Percentiles rank a stretch among this genome's conserved stretches.
These are phyloP conservation scores for Sphagnum tenellum DNA, from an alignment of 225 moss, liverwort and hornwort genomes.

Conservation along the genomic window DNA sequence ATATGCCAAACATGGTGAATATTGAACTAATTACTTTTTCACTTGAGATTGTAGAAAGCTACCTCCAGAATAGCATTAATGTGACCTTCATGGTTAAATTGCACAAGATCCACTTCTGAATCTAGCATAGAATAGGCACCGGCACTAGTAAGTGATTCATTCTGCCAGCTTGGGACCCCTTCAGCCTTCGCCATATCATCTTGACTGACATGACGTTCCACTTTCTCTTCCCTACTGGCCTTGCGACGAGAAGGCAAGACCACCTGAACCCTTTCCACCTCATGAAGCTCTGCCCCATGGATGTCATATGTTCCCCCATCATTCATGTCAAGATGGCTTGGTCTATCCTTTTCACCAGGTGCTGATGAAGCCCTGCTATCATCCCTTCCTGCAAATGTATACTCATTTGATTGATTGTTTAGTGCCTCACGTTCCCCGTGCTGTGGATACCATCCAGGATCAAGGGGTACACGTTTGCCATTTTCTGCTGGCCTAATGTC, in stretches of 20 bases:
- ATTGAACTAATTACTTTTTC: too few species aligned
- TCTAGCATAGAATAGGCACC: too few species aligned
- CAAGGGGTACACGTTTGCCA: slow-evolving; percentile 48
- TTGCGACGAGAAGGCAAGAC: slow-evolving; percentile 58
- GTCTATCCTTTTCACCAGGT: slow-evolving; percentile 67
- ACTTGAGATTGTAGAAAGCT: too few species aligned
- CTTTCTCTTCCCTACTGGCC: slow-evolving; percentile 60
- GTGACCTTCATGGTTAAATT: too few species aligned
- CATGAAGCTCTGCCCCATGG: slow-evolving; percentile 8
- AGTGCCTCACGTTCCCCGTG: slow-evolving; percentile 39
- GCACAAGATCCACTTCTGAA: too few species aligned
- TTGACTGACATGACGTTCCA: slow-evolving; percentile 41
- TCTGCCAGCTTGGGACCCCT: slow-evolving; percentile 23
- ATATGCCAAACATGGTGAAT: too few species aligned
- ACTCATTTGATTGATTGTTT: slow-evolving; percentile 42
- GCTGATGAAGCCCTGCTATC: slow-evolving; percentile 43
- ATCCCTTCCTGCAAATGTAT: slow-evolving; percentile 66
- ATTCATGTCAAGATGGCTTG: slow-evolving; percentile 36
- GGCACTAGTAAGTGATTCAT: slow-evolving; percentile 7
- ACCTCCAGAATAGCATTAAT: too few species aligned
- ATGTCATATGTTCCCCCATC: slow-evolving; percentile 38
- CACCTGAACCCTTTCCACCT: slow-evolving; percentile 63
- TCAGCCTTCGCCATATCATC: slow-evolving; percentile 36
- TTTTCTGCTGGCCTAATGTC: slow-evolving; percentile 40
- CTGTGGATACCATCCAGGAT: slow-evolving; percentile 53